Evolutionary conservation across 78 protist species (phyloP).

Genomic region (Dictyostelium purpureum): DNA sequence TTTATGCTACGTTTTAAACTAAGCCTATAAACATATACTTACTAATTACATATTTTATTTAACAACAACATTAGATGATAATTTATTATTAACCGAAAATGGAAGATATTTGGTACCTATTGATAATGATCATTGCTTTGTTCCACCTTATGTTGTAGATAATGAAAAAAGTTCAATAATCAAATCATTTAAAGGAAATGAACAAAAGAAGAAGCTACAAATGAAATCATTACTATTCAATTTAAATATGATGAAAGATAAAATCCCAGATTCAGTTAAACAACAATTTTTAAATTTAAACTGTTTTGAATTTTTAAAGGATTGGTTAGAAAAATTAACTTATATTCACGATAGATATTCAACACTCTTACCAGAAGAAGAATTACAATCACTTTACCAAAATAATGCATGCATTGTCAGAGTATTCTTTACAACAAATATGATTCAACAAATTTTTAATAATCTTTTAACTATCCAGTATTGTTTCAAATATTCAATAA

Average conservation of each 20-base stretch:
- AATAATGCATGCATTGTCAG: background rate
- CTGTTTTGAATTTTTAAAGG: background rate
- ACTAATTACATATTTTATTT: too few species aligned
- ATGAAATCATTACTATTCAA: background rate
- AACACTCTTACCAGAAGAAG: constrained; percentile 4
- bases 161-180: background rate
- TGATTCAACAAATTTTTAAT: background rate
- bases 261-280: background rate
- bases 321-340: background rate
- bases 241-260: constrained; percentile 1
- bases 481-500: constrained; percentile 1
- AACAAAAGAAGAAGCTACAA: background rate
- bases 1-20: too few species aligned
- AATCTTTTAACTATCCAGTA: background rate
- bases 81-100: background rate
- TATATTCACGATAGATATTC: constrained; percentile 18
- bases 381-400: background rate
- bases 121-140: constrained; percentile 1
- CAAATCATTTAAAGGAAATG: background rate
- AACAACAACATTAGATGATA: too few species aligned
- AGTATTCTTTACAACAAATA: background rate
- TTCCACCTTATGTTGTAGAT: background rate
- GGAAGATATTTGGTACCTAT: background rate
- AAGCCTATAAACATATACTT: too few species aligned
- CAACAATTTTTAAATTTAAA: background rate